Evolutionary conservation across 345 rosid genomes (phyloP).

Genomic region (Melaleuca quinquenervia): DNA sequence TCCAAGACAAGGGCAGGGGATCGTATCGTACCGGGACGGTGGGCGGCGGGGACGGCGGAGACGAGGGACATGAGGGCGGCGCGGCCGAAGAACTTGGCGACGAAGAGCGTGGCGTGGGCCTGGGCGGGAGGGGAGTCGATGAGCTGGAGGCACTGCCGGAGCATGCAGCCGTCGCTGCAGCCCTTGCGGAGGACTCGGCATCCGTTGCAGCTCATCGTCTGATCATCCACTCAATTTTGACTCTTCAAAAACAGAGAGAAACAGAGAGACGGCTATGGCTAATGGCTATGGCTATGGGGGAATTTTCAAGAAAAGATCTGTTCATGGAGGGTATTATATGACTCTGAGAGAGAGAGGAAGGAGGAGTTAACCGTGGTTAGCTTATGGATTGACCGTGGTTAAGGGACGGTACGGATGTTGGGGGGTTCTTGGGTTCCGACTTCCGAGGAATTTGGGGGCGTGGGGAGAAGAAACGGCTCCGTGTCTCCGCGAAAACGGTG

Average conservation of each 20-base stretch:
- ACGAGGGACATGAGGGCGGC: conserved; percentile 95
- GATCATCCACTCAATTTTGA: neutral
- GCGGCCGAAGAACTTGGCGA: conserved; percentile 97
- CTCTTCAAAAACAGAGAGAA: neutral
- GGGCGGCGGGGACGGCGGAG: conserved; percentile 78
- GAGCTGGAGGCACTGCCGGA: conserved; percentile 86
- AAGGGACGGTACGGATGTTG: neutral
- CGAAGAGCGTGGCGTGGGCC: conserved; percentile 96
- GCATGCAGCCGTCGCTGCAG: conserved; percentile 82
- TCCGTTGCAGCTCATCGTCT: conserved; percentile 89
- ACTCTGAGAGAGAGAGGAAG: neutral
- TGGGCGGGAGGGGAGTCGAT: conserved; percentile 84
- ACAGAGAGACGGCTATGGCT: neutral
- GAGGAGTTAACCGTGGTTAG: neutral
- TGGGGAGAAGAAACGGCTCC: neutral
- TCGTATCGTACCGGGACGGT: conserved; percentile 63
- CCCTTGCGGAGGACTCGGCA: conserved; percentile 97
- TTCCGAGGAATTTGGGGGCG: neutral
- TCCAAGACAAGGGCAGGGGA: too few species aligned
- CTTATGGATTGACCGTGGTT: neutral
- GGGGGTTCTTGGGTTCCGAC: neutral
- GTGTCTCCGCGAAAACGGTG: neutral
- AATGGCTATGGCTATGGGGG: neutral
- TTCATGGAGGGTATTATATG: neutral
- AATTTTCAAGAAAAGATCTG: neutral